Base-by-base conservation (phyloP, 108 stramenopile species). In the Nannochloropsis oceanica region DNA sequence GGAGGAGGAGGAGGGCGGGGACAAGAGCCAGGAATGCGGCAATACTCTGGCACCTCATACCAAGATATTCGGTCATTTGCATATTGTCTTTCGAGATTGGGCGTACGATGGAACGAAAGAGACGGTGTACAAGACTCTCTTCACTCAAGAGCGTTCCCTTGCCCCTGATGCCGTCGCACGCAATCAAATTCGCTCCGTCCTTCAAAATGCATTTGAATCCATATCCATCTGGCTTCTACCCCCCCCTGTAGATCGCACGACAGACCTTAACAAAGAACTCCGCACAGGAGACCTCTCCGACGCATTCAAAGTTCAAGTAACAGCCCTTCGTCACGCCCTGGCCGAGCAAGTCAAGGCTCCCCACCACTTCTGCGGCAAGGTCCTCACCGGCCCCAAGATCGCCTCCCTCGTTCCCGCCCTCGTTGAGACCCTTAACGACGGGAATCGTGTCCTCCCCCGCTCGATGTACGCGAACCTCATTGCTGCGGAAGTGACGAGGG, bases 51-150 rank as follows among this genome's bases (percentile, higher is more conserved):
- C 10, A 3, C 59, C 59, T 18, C 59, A 73, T 7, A 5, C 22
- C 59, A 73, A 73, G 27, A 82, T 81, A 20, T 91, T 91, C 44
- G 90, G 90, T n/a, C 89, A 91, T 82, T 85, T 91, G 26, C 90
- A 91, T 43, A 88, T 91, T 13, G 90, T 91, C 18, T 91, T 91
- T 85, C 89, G 90, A n/a, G 90, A 91, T 85, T 91, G 90, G 90
- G 81, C 85, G 43, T 89, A 87, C 87, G 86, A 85, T 26, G 89
- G 87, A n/a, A 81, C 85, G 27, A 43, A 81, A 18, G 89, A 86
- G 46, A 84, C 82, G 22, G 89, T 89, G 22, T 26, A 87, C 80
- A n/a, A 12, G 18, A 12, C 50, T 9, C 80, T 81, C 34, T 42
- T 88, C 83, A 27, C 14, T 12, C 25, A 8, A 18, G 59, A 79